phyloP scores from a whole-genome alignment of 2,329 filamentous ascomycete genomes.

The Leptosphaerulina australis region DNA sequence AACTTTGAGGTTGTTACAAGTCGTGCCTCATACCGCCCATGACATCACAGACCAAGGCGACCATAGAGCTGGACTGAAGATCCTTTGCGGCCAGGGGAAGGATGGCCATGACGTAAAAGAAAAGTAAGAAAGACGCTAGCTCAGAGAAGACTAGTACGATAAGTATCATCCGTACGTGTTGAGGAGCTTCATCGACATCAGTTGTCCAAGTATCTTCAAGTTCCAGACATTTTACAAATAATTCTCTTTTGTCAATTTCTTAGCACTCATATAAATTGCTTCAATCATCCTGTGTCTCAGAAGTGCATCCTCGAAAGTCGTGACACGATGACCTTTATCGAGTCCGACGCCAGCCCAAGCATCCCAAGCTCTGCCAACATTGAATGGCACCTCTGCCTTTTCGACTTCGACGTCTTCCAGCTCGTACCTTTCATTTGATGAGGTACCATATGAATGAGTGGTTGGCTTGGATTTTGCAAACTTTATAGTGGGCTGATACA shows the following conservation, averaged over 20 bases:
- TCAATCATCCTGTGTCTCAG: constrained; percentile 47
- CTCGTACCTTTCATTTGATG: constrained; percentile 44
- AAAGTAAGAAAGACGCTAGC: constrained; percentile 12
- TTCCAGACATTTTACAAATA: constrained; percentile 30
- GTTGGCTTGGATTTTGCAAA: constrained; percentile 44
- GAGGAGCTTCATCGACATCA: background rate
- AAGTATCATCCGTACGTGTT: too few relatives aligned
- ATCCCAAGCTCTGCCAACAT: constrained; percentile 64
- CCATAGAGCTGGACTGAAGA: constrained; percentile 19
- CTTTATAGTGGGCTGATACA: constrained; percentile 50
- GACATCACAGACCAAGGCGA: constrained; percentile 21
- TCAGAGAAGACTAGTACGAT: background rate
- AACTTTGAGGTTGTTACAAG: background rate
- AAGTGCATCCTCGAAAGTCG: constrained; percentile 44
- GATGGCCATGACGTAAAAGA: constrained; percentile 27
- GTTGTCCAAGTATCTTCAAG: background rate
- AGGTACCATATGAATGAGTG: background rate
- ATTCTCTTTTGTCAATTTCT: constrained; percentile 36
- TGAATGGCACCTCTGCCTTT: constrained; percentile 55
- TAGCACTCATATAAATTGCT: constrained; percentile 43
- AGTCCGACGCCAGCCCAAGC: constrained; percentile 52
- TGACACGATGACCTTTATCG: constrained; percentile 32
- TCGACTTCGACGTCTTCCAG: constrained; percentile 56
- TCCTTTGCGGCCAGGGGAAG: constrained; percentile 1
- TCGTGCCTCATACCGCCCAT: constrained; percentile 3